Conservation (phyloP, 176 grass and related monocot genomes). For the Musa schizocarpa region DNA sequence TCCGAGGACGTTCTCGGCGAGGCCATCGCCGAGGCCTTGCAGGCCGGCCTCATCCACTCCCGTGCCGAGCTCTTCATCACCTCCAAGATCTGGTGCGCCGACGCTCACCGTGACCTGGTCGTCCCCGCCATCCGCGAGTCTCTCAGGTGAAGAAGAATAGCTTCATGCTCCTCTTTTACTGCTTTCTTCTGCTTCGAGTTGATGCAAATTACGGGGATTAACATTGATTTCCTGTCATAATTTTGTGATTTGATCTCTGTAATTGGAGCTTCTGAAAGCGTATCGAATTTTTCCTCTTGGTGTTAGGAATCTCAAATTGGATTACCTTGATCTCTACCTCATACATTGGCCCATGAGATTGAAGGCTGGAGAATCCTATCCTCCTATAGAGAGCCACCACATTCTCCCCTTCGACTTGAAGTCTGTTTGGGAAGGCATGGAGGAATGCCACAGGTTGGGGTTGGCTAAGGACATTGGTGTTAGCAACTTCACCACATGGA, state of each 20-base stretch:
- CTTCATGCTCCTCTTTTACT: no score
- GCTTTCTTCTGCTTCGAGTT: neutral
- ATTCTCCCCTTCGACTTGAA: neutral
- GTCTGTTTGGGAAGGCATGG: neutral
- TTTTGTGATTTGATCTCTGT: no score
- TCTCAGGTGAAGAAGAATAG: neutral
- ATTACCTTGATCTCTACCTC: constrained; percentile 2
- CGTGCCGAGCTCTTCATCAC: constrained; percentile 45
- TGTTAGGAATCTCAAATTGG: neutral
- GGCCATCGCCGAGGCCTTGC: constrained; percentile 30
- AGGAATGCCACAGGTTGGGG: constrained; percentile 2
- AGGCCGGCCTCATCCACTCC: constrained; percentile 21
- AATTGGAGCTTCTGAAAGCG: no score
- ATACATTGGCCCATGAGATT: neutral
- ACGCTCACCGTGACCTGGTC: constrained; percentile 18
- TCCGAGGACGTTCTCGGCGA: constrained; percentile 34
- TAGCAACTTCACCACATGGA: constrained; percentile 12
- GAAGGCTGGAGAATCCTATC: neutral
- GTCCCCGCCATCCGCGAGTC: neutral
- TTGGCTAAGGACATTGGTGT: constrained; percentile 3
- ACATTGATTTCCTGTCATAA: neutral
- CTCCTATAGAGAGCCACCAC: neutral
- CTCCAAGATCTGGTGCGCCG: constrained; percentile 36
- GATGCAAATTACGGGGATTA: no score
- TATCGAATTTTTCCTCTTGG: no score